Percentiles rank a stretch among this genome's conserved stretches.
These are phyloP conservation scores for Nakataea oryzae DNA, from an alignment of 2,329 filamentous ascomycete species.

Conservation along the genomic window DNA sequence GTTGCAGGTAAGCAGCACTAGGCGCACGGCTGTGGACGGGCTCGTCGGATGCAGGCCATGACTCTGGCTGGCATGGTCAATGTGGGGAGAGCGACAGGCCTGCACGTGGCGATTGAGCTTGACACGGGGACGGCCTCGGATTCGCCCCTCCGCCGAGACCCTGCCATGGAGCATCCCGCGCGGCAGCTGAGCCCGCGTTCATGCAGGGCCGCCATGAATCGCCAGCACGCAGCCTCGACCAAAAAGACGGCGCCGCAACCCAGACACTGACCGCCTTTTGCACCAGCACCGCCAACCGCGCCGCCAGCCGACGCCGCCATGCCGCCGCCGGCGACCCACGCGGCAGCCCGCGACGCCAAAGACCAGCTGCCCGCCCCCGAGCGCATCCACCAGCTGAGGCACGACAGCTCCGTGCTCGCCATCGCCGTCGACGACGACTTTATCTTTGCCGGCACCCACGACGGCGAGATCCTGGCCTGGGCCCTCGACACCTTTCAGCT, in stretches of 20 bases:
- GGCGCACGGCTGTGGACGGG: neutral
- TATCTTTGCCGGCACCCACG: constrained; percentile 87
- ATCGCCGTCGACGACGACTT: constrained; percentile 70
- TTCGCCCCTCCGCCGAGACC: no score
- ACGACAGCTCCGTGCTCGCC: constrained; percentile 71
- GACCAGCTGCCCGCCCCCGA: constrained; percentile 33
- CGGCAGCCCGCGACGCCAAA: neutral
- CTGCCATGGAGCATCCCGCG: neutral
- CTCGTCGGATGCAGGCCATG: neutral
- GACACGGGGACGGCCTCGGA: neutral
- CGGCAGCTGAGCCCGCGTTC: neutral
- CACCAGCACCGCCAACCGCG: no score
- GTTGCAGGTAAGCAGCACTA: neutral
- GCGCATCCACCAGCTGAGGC: constrained; percentile 63
- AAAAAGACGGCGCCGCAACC: no score
- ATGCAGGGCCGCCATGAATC: neutral
- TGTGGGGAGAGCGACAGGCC: no score
- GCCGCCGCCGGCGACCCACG: neutral
- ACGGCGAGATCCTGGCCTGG: constrained; percentile 89
- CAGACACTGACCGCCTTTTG: no score
- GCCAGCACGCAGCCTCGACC: neutral
- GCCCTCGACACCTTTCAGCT: constrained; percentile 80
- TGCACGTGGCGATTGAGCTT: neutral
- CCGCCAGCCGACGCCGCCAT: neutral
- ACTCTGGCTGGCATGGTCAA: no score